These are phyloP conservation scores for Periconia sp. DNA, from an alignment of 2,329 filamentous ascomycete species.

Conservation along the genomic window DNA sequence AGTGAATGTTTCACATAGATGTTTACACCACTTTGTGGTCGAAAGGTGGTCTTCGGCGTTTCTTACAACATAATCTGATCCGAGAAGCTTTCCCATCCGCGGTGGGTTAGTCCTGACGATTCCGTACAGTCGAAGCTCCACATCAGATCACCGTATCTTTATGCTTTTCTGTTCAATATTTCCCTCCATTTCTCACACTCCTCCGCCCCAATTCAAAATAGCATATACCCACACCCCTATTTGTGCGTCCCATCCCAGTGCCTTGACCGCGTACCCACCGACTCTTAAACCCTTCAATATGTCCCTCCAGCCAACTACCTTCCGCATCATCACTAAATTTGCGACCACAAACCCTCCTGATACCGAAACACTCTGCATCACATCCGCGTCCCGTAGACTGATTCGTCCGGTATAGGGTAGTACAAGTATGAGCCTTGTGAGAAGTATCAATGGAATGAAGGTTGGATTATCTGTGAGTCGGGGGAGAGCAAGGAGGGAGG, in stretches of 20 bases:
- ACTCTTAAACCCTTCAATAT: constrained; percentile 14
- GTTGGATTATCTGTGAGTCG: constrained; percentile 17
- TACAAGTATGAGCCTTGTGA: constrained; percentile 27
- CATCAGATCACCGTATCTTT: no score
- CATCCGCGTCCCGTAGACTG: constrained; percentile 19
- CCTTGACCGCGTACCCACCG: constrained; percentile 26
- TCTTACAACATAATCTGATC: no score
- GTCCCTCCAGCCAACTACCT: constrained; percentile 10
- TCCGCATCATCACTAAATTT: constrained; percentile 25
- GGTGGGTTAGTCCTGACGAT: no score
- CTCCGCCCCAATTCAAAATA: constrained; percentile 31
- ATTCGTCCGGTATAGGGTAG: constrained; percentile 28
- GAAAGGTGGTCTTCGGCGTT: no score
- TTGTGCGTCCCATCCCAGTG: constrained; percentile 35
- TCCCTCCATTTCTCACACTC: constrained; percentile 19
- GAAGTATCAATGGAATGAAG: constrained; percentile 26
- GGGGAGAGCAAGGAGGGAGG: constrained; percentile 26
- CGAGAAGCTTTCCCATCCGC: no score
- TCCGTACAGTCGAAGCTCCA: no score
- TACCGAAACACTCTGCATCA: constrained; percentile 26
- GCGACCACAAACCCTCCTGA: constrained; percentile 33
- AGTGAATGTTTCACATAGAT: no score
- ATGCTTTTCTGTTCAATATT: not conserved
- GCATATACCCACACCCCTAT: constrained; percentile 21
- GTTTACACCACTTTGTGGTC: no score